phyloP scores from a whole-genome alignment of 495 filamentous ascomycete species.

The Thermothielavioides terrestris region DNA sequence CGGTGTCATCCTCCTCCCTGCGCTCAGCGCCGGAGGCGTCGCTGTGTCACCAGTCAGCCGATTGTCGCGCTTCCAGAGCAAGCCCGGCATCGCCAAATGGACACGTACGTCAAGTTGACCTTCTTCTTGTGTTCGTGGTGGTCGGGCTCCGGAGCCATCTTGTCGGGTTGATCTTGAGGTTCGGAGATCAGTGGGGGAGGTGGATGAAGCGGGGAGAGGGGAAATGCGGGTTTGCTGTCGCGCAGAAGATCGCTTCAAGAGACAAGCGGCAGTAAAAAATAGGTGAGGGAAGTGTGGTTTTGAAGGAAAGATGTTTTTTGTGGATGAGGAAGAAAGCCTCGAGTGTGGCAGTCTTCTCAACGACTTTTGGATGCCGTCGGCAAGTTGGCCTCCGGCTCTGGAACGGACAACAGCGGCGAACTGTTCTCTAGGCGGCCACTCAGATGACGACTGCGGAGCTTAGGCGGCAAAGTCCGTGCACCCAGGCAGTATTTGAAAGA shows the following conservation, averaged over 20 bases:
- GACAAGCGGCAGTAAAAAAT: neutral
- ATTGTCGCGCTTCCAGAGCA: neutral
- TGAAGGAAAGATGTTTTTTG: neutral
- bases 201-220: slow-evolving; percentile 6
- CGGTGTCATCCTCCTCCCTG: slow-evolving; percentile 81
- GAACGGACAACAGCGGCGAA: slow-evolving; percentile 5
- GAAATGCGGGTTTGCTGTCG: slow-evolving; percentile 1
- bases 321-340: slow-evolving; percentile 3
- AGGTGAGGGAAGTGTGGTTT: neutral
- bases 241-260: neutral
- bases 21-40: slow-evolving; percentile 82
- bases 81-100: neutral
- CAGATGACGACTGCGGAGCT: slow-evolving; percentile 32
- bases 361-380: neutral
- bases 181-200: slow-evolving; percentile 11
- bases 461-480: slow-evolving; percentile 30
- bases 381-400: neutral
- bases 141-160: slow-evolving; percentile 30
- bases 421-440: slow-evolving; percentile 27
- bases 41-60: slow-evolving; percentile 44
- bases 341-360: neutral
- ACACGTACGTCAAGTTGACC: slow-evolving; percentile 77
- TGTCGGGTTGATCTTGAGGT: slow-evolving; percentile 18
- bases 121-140: slow-evolving; percentile 85
- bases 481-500: slow-evolving; percentile 5